Conservation (phyloP, 2,329 filamentous ascomycete species). For the Aspergillus clavatus region DNA sequence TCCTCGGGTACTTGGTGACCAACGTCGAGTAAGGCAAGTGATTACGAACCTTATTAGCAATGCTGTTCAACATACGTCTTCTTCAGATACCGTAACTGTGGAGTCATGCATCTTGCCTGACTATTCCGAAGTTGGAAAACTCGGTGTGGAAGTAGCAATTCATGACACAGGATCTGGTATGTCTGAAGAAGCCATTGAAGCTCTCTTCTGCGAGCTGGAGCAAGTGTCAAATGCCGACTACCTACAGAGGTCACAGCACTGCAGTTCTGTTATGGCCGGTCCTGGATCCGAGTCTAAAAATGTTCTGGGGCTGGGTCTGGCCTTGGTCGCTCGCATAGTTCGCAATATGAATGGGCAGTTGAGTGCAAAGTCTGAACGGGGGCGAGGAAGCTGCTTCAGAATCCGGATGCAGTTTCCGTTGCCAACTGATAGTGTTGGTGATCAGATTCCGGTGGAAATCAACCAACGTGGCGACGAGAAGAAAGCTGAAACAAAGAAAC, state of each 20-base stretch:
- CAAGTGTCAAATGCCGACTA: slow-evolving; percentile 61
- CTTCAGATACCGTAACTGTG: slow-evolving; percentile 61
- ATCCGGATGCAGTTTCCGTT: slow-evolving; percentile 72
- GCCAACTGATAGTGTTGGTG: slow-evolving; percentile 31
- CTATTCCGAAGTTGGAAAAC: slow-evolving; percentile 49
- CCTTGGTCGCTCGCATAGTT: slow-evolving; percentile 77
- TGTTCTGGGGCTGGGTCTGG: slow-evolving; percentile 75
- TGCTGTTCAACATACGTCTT: slow-evolving; percentile 69
- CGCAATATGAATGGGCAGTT: slow-evolving; percentile 89
- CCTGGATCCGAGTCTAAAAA: slow-evolving; percentile 26
- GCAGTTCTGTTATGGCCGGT: slow-evolving; percentile 19
- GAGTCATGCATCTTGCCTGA: slow-evolving; percentile 56
- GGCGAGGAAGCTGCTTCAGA: slow-evolving; percentile 76
- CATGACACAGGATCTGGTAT: slow-evolving; percentile 70
- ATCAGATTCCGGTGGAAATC: not conserved
- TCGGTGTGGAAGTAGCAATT: slow-evolving; percentile 68
- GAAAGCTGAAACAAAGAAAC: not conserved
- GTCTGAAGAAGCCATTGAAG: slow-evolving; percentile 52
- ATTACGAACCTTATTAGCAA: slow-evolving; percentile 81
- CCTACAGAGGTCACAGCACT: slow-evolving; percentile 33
- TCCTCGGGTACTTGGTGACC: slow-evolving; percentile 72
- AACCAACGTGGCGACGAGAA: not conserved
- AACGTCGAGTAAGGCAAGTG: slow-evolving; percentile 72
- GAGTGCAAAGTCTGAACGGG: slow-evolving; percentile 75
- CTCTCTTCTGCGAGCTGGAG: slow-evolving; percentile 58